phyloP scores from a whole-genome alignment of 768 basidiomycete species.

The Paxillus ammoniavirescens region DNA sequence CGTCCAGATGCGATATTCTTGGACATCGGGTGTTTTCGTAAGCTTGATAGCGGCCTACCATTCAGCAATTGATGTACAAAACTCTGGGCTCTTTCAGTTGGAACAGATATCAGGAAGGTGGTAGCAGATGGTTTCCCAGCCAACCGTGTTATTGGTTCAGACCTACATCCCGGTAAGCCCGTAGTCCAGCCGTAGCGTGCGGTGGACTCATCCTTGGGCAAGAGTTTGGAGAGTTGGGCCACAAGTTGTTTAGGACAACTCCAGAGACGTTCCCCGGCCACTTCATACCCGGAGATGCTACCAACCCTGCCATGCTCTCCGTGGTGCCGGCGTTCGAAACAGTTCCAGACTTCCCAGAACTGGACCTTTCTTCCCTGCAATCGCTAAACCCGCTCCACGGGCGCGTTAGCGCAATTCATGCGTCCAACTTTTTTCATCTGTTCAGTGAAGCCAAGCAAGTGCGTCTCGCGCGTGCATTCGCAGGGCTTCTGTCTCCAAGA shows the following conservation, averaged over 20 bases:
- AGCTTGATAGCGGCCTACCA: conserved; percentile 1
- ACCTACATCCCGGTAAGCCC: conserved; percentile 31
- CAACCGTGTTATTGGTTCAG: conserved; percentile 32
- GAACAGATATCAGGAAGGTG: conserved; percentile 32
- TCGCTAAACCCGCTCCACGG: conserved; percentile 46
- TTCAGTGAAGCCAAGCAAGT: conserved; percentile 21
- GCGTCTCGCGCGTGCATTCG: conserved; percentile 15
- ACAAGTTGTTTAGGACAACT: conserved; percentile 54
- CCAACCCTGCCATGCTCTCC: conserved; percentile 42
- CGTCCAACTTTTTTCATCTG: conserved; percentile 42
- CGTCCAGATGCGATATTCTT: conserved; percentile 36
- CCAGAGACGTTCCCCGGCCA: conserved; percentile 48
- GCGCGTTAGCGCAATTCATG: conserved; percentile 45
- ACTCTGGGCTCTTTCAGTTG: neutral
- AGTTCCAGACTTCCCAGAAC: conserved; percentile 16
- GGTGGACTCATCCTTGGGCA: neutral
- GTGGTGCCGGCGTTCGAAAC: conserved; percentile 27
- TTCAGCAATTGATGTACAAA: neutral
- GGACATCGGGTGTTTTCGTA: conserved; percentile 42
- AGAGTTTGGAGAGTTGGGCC: conserved; percentile 60
- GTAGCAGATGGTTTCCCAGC: conserved; percentile 39
- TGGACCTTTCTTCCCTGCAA: conserved; percentile 29
- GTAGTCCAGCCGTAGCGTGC: neutral
- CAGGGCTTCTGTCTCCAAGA: conserved; percentile 19
- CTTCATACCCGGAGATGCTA: conserved; percentile 53